These are phyloP conservation scores for Capsaspora owczarzaki DNA, from an alignment of 78 protist species.

Conservation along the genomic window DNA sequence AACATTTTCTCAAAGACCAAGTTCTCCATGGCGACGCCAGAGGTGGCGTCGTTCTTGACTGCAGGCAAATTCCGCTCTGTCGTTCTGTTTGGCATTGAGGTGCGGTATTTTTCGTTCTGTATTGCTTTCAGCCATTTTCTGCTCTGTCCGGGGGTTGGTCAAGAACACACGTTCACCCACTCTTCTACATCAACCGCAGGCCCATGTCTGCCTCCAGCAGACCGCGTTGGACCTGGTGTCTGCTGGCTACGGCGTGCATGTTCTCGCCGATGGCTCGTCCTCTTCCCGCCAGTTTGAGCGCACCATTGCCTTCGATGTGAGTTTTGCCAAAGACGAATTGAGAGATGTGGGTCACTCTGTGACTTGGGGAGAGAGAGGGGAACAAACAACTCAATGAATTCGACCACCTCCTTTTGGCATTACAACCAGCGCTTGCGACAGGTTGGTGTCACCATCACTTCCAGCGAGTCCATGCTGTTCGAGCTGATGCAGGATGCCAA, in stretches of 20 bases:
- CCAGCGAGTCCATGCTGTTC: slow-evolving; percentile 32
- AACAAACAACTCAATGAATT: too few relatives aligned
- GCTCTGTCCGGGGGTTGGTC: too few relatives aligned
- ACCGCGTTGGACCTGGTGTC: slow-evolving; percentile 50
- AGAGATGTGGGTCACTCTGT: slow-evolving; percentile 44
- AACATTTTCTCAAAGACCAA: slow-evolving; percentile 27
- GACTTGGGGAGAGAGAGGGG: slow-evolving; percentile 34
- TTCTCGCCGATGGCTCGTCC: slow-evolving; percentile 48
- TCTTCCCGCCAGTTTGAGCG: slow-evolving; percentile 14
- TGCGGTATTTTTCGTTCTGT: not conserved
- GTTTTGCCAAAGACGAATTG: slow-evolving; percentile 16
- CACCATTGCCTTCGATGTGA: slow-evolving; percentile 37
- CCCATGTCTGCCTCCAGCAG: slow-evolving; percentile 56
- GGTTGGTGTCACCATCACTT: slow-evolving; percentile 39
- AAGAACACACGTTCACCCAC: too few relatives aligned
- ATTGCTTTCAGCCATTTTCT: too few relatives aligned
- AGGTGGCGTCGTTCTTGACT: not conserved
- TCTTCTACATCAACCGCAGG: too few relatives aligned
- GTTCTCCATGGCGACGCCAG: slow-evolving; percentile 45
- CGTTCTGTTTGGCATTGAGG: slow-evolving; percentile 53
- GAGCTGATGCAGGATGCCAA: slow-evolving; percentile 37
- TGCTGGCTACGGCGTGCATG: slow-evolving; percentile 55
- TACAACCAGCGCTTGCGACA: slow-evolving; percentile 35
- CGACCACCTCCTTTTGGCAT: too few relatives aligned
- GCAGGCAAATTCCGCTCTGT: slow-evolving; percentile 20